A percentile compares a stretch with the other conserved stretches of the same genome.
These are phyloP conservation scores for Bertia moriformis DNA, from an alignment of 2,329 filamentous ascomycete species.

Conservation along the genomic window DNA sequence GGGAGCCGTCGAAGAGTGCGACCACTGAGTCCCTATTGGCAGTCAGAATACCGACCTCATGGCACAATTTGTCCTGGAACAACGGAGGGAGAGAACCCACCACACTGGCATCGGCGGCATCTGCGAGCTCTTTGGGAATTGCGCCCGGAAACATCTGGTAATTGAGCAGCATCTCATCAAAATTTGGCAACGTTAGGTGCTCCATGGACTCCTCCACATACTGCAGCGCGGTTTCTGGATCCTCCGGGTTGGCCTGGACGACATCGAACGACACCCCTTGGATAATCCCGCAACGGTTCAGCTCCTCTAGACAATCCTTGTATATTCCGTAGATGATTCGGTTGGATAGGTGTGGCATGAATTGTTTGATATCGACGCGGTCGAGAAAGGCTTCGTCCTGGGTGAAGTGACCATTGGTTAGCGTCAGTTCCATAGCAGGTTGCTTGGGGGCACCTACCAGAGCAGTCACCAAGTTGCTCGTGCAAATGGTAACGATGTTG, in stretches of 20 bases:
- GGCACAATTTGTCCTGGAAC: constrained; percentile 2
- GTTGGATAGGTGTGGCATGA: constrained; percentile 20
- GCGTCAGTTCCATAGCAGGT: not conserved
- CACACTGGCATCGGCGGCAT: constrained; percentile 11
- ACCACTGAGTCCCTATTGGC: constrained; percentile 20
- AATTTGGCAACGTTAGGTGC: constrained; percentile 9
- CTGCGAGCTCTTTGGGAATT: constrained; percentile 11
- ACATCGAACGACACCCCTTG: constrained; percentile 12
- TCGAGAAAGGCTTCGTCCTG: constrained; percentile 30
- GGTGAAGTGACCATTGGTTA: constrained; percentile 1
- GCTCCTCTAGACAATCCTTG: constrained; percentile 26
- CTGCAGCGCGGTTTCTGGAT: constrained; percentile 11
- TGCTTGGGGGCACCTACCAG: constrained; percentile 19
- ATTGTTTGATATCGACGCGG: constrained; percentile 28
- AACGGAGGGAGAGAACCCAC: too few species aligned
- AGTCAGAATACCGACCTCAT: not conserved
- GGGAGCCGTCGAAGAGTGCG: constrained; percentile 23
- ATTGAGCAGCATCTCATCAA: constrained; percentile 13
- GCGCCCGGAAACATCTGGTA: constrained; percentile 12
- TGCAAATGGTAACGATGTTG: constrained; percentile 32
- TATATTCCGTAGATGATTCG: constrained; percentile 29
- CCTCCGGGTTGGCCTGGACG: constrained; percentile 7
- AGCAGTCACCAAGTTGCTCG: constrained; percentile 27
- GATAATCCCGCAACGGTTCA: constrained; percentile 20
- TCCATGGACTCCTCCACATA: constrained; percentile 11